Conservation (phyloP, 208 protist species). For the Acanthamoeba castellanii region DNA sequence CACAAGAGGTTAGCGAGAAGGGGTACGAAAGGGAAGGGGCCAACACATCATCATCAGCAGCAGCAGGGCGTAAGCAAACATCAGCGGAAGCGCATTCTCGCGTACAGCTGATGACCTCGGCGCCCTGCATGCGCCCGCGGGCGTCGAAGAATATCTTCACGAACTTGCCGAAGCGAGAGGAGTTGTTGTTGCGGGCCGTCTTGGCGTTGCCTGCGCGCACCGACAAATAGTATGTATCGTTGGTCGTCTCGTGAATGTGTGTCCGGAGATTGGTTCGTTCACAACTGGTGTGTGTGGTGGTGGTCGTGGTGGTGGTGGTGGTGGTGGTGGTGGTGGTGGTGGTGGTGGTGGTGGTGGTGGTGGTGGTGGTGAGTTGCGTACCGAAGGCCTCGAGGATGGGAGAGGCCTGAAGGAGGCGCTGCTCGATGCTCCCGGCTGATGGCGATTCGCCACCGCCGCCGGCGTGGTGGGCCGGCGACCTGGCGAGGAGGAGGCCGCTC, state of each 20-base stretch:
- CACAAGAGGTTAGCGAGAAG: too few species aligned
- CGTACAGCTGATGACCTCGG: constrained; percentile 67
- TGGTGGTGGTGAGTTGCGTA: constrained; percentile 60
- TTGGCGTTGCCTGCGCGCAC: constrained; percentile 82
- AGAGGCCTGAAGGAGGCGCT: constrained; percentile 84
- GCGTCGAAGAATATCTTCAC: constrained; percentile 84
- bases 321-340: too few species aligned
- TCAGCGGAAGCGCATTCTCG: background rate
- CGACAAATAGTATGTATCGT: background rate
- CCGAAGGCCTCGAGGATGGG: constrained; percentile 80
- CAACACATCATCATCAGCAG: background rate
- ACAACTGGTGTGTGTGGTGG: too few species aligned
- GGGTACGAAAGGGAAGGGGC: too few species aligned
- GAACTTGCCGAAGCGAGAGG: constrained; percentile 88
- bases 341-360: too few species aligned
- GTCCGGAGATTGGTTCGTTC: too few species aligned
- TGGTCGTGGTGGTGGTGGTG: too few species aligned
- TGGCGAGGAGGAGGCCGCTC: constrained; percentile 43
- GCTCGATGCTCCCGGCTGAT: constrained; percentile 81
- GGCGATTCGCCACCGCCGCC: too few species aligned
- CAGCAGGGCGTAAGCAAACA: background rate
- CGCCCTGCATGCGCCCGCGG: constrained; percentile 81
- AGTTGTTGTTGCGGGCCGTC: constrained; percentile 88
- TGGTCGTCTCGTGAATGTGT: background rate
- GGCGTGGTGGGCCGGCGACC: too few species aligned